A percentile compares a stretch with the other conserved stretches of the same genome.
These are phyloP conservation scores for Termitomyces sp. DNA, from an alignment of 768 basidiomycete species.

Conservation along the genomic window DNA sequence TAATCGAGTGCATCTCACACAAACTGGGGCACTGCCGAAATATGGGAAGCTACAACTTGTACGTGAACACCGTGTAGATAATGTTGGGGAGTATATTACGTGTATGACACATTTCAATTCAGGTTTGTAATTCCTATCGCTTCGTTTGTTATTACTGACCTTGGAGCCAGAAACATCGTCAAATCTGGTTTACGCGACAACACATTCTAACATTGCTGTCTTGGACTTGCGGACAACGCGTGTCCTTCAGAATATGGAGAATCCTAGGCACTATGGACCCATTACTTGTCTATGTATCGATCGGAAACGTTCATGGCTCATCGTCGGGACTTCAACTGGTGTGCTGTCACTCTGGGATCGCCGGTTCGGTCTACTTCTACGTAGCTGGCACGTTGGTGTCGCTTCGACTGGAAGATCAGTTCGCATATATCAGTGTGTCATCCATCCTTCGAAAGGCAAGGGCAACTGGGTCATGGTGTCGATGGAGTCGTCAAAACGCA, in stretches of 20 bases:
- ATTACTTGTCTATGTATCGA: slow-evolving; percentile 85
- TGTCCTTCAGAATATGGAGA: slow-evolving; percentile 68
- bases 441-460: slow-evolving; percentile 84
- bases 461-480: slow-evolving; percentile 91
- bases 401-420: slow-evolving; percentile 45
- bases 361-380: slow-evolving; percentile 84
- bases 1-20: slow-evolving; percentile 72
- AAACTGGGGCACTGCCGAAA: slow-evolving; percentile 68
- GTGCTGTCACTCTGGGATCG: slow-evolving; percentile 91
- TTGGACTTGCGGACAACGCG: slow-evolving; percentile 86
- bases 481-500: slow-evolving; percentile 47
- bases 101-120: slow-evolving; percentile 79
- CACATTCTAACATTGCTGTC: slow-evolving; percentile 66
- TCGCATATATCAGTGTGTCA: slow-evolving; percentile 64
- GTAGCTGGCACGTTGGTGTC: slow-evolving; percentile 77
- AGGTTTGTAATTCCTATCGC: slow-evolving; percentile 33
- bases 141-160: background rate
- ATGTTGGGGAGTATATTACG: slow-evolving; percentile 74
- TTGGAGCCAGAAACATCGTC: slow-evolving; percentile 53
- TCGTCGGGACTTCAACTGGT: slow-evolving; percentile 83
- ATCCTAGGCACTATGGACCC: slow-evolving; percentile 81
- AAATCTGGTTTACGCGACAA: slow-evolving; percentile 82
- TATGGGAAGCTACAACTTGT: slow-evolving; percentile 76
- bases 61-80: slow-evolving; percentile 74
- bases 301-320: slow-evolving; percentile 79